Percentiles rank a stretch among this genome's conserved stretches.
These are phyloP conservation scores for Chimonanthus praecox DNA, from an alignment of 164 flowering plant genomes.

Conservation along the genomic window DNA sequence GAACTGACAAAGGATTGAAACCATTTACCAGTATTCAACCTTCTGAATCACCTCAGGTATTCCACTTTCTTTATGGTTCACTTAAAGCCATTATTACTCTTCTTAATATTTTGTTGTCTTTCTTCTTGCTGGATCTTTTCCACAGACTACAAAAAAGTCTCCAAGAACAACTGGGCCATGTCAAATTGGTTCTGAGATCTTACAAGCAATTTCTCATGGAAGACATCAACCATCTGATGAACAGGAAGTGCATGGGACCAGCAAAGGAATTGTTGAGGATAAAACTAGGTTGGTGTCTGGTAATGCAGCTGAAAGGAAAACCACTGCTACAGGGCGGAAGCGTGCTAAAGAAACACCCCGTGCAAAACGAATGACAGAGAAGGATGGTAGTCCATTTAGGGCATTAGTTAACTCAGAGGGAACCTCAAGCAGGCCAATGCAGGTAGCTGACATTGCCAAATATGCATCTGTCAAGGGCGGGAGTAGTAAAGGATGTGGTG, in stretches of 20 bases:
- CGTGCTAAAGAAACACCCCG: conserved; percentile 31
- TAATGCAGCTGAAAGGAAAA: conserved; percentile 38
- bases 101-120: neutral
- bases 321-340: conserved; percentile 37
- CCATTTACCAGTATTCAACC: conserved; percentile 28
- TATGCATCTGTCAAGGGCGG: conserved; percentile 26
- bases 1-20: conserved; percentile 30
- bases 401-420: conserved; percentile 26
- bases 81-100: neutral
- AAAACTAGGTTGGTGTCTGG: conserved; percentile 38
- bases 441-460: conserved; percentile 31
- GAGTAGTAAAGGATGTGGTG: conserved; percentile 31
- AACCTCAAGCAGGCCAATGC: conserved; percentile 24
- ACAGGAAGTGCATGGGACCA: conserved; percentile 18
- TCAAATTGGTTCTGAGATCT: conserved; percentile 20
- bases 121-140: neutral
- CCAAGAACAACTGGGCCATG: conserved; percentile 10
- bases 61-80: neutral
- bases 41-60: conserved; percentile 33
- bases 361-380: conserved; percentile 25
- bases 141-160: conserved; percentile 32
- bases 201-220: conserved; percentile 30
- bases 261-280: conserved; percentile 29
- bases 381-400: conserved; percentile 24
- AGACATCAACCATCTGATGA: conserved; percentile 25